phyloP scores from a whole-genome alignment of 192 early-diverging fungal species.

The Podochytrium sp. region DNA sequence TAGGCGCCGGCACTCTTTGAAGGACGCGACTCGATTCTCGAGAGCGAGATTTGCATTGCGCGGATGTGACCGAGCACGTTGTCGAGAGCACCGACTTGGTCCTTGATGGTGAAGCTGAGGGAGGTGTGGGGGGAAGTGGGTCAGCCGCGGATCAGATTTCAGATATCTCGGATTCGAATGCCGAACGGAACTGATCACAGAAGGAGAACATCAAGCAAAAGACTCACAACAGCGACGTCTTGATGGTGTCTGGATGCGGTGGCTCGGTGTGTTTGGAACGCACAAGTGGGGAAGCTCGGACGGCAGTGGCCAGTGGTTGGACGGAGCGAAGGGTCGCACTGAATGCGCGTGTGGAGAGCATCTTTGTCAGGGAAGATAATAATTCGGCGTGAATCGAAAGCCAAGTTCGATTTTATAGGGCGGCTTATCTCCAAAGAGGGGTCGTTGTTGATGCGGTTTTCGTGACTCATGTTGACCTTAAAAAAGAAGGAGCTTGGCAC shows the following conservation, averaged over 20 bases:
- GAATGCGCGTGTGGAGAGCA: no score
- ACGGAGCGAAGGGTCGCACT: no score
- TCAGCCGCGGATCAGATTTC: not conserved
- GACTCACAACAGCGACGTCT: conserved; percentile 21
- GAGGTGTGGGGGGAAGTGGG: not conserved
- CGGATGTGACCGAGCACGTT: conserved; percentile 77
- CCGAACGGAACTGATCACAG: not conserved
- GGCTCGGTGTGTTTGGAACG: not conserved
- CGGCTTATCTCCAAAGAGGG: no score
- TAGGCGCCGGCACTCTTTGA: conserved; percentile 82
- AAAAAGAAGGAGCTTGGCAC: no score
- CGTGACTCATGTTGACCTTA: no score
- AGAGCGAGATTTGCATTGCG: conserved; percentile 76
- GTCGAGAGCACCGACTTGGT: conserved; percentile 85
- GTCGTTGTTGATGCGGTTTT: no score
- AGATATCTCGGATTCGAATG: not conserved
- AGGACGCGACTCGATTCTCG: conserved; percentile 94
- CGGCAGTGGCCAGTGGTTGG: no score
- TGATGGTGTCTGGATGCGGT: conserved; percentile 12
- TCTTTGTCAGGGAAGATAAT: no score
- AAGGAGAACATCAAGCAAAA: not conserved
- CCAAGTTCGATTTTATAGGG: no score
- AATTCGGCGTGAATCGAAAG: no score
- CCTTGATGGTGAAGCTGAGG: conserved; percentile 75
- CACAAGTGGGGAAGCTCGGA: no score